A percentile compares a stretch with the other conserved stretches of the same genome.
phyloP scores from a whole-genome alignment of 2,329 filamentous ascomycete species.

The Zopfia rhizophila region DNA sequence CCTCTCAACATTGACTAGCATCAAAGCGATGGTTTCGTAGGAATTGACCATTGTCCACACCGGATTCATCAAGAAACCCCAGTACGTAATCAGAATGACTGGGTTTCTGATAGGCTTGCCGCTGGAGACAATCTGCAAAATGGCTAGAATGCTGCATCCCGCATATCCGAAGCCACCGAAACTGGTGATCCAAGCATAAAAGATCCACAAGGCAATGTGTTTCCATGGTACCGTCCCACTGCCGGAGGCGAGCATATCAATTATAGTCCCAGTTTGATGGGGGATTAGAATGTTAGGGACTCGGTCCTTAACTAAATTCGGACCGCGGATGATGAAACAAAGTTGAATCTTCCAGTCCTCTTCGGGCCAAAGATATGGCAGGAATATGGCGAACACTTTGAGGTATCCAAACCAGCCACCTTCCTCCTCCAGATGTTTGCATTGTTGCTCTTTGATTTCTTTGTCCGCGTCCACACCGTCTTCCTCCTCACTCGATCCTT shows the following conservation, averaged over 20 bases:
- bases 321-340: conserved; percentile 71
- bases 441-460: conserved; percentile 63
- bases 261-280: conserved; percentile 82
- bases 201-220: conserved; percentile 63
- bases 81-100: conserved; percentile 73
- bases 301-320: conserved; percentile 75
- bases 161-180: conserved; percentile 63
- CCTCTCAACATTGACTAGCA: conserved; percentile 73
- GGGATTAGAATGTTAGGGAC: conserved; percentile 80
- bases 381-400: conserved; percentile 77
- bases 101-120: conserved; percentile 67
- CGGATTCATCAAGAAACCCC: conserved; percentile 61
- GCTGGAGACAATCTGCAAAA: conserved; percentile 63
- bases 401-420: conserved; percentile 82
- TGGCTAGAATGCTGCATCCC: conserved; percentile 62
- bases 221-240: conserved; percentile 62
- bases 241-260: conserved; percentile 71
- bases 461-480: conserved; percentile 65
- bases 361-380: conserved; percentile 82
- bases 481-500: conserved; percentile 24
- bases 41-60: conserved; percentile 62
- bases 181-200: conserved; percentile 60
- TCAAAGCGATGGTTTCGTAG: conserved; percentile 59
- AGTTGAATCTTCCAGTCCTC: conserved; percentile 73
- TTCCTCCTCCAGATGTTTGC: conserved; percentile 75